Evolutionary conservation across 176 grass and related monocot genomes (phyloP).

Genomic region (Carex littledalei): DNA sequence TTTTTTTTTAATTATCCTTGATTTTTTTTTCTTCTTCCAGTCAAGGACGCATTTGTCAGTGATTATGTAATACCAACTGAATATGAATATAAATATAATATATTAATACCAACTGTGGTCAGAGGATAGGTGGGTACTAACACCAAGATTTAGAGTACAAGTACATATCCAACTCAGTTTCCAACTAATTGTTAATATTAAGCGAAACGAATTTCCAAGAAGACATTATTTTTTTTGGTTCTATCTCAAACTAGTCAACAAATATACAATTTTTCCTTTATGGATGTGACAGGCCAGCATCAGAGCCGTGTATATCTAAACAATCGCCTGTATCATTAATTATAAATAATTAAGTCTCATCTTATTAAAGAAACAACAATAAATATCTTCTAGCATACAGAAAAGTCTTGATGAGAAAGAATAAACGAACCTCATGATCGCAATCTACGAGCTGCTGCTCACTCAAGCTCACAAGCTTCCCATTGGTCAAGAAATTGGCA

Average conservation of each 20-base stretch:
- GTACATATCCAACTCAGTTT: not conserved
- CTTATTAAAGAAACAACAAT: not conserved
- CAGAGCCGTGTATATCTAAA: not conserved
- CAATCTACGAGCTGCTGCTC: slow-evolving; percentile 94
- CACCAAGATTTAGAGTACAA: not conserved
- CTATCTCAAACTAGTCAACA: not conserved
- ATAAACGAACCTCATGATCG: slow-evolving; percentile 58
- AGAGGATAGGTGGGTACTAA: not conserved
- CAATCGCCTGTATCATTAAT: not conserved
- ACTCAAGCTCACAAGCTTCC: slow-evolving; percentile 62
- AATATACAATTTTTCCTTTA: not conserved
- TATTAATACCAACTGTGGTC: too few relatives aligned
- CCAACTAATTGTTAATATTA: not conserved
- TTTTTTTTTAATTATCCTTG: not conserved
- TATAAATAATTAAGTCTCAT: not conserved
- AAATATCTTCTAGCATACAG: not conserved
- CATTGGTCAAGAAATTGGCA: slow-evolving; percentile 68
- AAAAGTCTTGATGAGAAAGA: not conserved
- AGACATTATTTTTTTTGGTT: not conserved
- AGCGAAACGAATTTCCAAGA: not conserved
- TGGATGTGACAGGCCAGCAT: not conserved
- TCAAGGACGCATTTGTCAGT: not conserved
- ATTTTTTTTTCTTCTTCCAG: not conserved
- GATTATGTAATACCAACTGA: not conserved
- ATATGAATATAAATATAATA: not conserved